These are phyloP conservation scores for Myriosclerotinia curreyana DNA, from an alignment of 2,329 filamentous ascomycete species.

Conservation along the genomic window DNA sequence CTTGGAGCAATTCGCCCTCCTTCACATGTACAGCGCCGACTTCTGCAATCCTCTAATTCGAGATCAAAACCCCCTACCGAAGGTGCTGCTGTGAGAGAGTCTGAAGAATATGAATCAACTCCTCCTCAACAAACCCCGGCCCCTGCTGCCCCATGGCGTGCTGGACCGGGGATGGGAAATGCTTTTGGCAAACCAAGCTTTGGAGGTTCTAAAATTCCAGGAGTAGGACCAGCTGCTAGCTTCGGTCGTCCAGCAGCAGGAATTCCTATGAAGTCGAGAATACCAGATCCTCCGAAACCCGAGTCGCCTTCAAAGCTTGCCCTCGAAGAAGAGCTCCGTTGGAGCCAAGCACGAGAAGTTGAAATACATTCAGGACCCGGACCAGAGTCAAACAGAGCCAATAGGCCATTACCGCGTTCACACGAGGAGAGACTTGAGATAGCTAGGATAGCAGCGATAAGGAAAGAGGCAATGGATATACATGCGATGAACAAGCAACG, in stretches of 20 bases:
- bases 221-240: not conserved
- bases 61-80: conserved; percentile 31
- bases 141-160: conserved; percentile 27
- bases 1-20: conserved; percentile 34
- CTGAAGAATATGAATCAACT: conserved; percentile 21
- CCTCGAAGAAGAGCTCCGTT: not conserved
- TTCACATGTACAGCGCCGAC: conserved; percentile 38
- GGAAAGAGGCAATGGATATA: not conserved
- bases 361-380: conserved; percentile 30
- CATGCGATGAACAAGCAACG: conserved; percentile 9
- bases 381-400: conserved; percentile 33
- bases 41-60: conserved; percentile 37
- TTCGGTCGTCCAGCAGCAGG: conserved; percentile 13
- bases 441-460: not conserved
- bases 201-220: conserved; percentile 12
- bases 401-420: conserved; percentile 26
- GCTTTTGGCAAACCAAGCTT: not conserved
- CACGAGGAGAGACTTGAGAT: conserved; percentile 4
- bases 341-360: conserved; percentile 21
- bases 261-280: conserved; percentile 17
- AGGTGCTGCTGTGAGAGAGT: conserved; percentile 26
- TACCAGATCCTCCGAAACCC: conserved; percentile 14
- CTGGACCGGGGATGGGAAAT: conserved; percentile 19
- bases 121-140: not conserved
- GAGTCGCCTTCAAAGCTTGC: not conserved